Evolutionary conservation across 2,329 filamentous ascomycete species (phyloP), one percentile per base, ranked within the genome.

Genomic region (Hymenoscyphus linearis): DNA sequence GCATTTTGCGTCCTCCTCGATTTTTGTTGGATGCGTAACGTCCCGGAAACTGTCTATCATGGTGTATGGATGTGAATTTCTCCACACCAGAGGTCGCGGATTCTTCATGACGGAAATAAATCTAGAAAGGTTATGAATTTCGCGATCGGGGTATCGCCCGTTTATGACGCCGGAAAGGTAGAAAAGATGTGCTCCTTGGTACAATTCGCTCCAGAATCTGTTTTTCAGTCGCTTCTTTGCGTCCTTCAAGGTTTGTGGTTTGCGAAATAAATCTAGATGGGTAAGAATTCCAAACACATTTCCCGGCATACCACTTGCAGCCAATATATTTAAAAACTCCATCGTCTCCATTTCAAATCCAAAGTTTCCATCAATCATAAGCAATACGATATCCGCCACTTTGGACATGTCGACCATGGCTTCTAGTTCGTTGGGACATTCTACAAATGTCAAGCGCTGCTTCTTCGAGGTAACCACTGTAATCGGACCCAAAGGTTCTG

Each of bases 321-420:
- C 89, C 57, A 99, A 80, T 18, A 97, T 87, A 69, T 97, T 98
- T 72, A 99, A 79, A 64, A 99, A 99, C 76, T 99, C 95, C 95
- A 99, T 99, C 0, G 95, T 99, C 81, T 99, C 95, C 95, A 99
- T 99, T 77, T 99, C 95, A 73, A 99, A 99, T 14, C 95, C 96
- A 71, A 90, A 99, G 77, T 98, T 98, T 60, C 95, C 96, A 73
- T 99, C 95, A 69, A 99, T 99, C 90, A 99, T 95, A 60, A 99
- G 83, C 56, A 99, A 82, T 5, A 98, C 91, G 70, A 99, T 97
- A 74, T 99, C 95, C 18, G 96, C 95, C 52, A 99, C 90, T 77
- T 99, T 99, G 62, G 95, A 91, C 60, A 97, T 84, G 75, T 99
- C 95, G 66, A 99, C 93, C 91, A 98, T 97, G 67, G 90, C 89